phyloP scores from a whole-genome alignment of 2,329 filamentous ascomycete species.

The Cadophora sp. region DNA sequence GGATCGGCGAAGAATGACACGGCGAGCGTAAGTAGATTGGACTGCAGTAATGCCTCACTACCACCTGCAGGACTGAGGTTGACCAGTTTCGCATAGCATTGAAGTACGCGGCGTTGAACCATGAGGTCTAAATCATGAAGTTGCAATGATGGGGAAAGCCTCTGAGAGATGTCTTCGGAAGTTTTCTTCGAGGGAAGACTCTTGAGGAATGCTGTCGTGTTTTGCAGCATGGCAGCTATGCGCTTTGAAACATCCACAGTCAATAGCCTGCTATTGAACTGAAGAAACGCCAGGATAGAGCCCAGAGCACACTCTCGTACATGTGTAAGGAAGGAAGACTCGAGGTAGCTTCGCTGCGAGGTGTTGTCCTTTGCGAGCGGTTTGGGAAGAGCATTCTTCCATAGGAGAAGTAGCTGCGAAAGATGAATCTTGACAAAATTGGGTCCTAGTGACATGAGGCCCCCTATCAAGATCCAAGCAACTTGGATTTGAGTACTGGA shows the following conservation, averaged over 20 bases:
- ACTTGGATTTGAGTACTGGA: slow-evolving; percentile 97
- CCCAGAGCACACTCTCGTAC: slow-evolving; percentile 94
- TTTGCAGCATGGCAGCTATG: slow-evolving; percentile 92
- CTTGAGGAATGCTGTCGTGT: slow-evolving; percentile 88
- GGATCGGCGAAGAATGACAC: slow-evolving; percentile 94
- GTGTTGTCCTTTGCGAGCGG: slow-evolving; percentile 93
- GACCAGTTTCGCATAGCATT: slow-evolving; percentile 92
- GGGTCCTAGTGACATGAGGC: slow-evolving; percentile 93
- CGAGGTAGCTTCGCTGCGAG: slow-evolving; percentile 80
- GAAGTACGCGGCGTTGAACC: slow-evolving; percentile 89
- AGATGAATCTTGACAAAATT: slow-evolving; percentile 99
- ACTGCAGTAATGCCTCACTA: slow-evolving; percentile 85
- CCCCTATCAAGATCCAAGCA: slow-evolving; percentile 96
- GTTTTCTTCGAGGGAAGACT: slow-evolving; percentile 83
- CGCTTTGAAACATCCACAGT: slow-evolving; percentile 94
- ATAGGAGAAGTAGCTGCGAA: slow-evolving; percentile 88
- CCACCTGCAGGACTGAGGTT: slow-evolving; percentile 86
- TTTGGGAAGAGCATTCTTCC: slow-evolving; percentile 97
- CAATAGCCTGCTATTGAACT: slow-evolving; percentile 89
- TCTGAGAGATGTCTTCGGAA: slow-evolving; percentile 84
- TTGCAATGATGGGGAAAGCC: slow-evolving; percentile 84
- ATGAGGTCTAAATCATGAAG: slow-evolving; percentile 90
- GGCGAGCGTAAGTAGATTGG: slow-evolving; percentile 87
- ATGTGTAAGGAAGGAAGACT: slow-evolving; percentile 91
- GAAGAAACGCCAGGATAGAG: slow-evolving; percentile 88